Evolutionary conservation across 208 protist species (phyloP).

Genomic region (Acanthamoeba sp.): DNA sequence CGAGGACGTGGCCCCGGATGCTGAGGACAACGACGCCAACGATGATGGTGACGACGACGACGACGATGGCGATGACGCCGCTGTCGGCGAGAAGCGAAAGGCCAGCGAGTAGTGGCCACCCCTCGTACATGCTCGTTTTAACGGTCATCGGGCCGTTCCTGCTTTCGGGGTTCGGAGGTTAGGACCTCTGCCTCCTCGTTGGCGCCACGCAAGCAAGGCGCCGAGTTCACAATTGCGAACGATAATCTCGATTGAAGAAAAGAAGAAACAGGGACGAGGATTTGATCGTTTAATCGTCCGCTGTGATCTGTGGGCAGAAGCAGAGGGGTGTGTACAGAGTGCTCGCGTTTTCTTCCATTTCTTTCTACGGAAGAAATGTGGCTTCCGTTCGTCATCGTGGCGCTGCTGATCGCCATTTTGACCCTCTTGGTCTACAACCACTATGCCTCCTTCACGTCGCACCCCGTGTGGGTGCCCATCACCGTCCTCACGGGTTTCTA

Average conservation of each 20-base stretch:
- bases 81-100: constrained; percentile 8
- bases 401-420: constrained; percentile 15
- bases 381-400: constrained; percentile 62
- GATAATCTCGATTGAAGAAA: not conserved
- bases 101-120: not conserved
- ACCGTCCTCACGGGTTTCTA: constrained; percentile 35
- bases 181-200: not conserved
- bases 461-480: constrained; percentile 50
- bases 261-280: not conserved
- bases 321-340: too few relatives aligned
- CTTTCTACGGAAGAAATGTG: constrained; percentile 12
- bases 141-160: not conserved
- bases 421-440: constrained; percentile 64
- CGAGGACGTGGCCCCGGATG: not conserved
- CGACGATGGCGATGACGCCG: not conserved
- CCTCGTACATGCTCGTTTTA: too few relatives aligned
- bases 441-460: constrained; percentile 44
- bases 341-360: not conserved
- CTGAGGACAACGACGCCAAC: not conserved
- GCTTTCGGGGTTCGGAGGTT: not conserved
- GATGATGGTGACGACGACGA: not conserved
- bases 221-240: not conserved
- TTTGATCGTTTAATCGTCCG: not conserved
- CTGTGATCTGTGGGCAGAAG: too few relatives aligned
- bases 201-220: not conserved